Evolutionary conservation across 768 basidiomycete genomes (phyloP).

Genomic region (Rhizopogon roseolus): DNA sequence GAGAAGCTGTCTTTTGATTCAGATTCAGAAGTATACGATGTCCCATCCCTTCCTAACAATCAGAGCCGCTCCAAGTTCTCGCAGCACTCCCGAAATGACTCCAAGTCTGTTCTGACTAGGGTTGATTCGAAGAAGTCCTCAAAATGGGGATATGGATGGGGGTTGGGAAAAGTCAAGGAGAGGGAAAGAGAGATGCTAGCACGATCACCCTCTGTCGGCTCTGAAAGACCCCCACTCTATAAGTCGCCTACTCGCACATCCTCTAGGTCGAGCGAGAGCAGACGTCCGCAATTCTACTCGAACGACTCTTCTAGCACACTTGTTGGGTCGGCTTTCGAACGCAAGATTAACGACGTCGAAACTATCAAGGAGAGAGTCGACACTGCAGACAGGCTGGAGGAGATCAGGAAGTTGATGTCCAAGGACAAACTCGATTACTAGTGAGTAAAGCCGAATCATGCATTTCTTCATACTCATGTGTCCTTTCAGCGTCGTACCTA

Average conservation of each 20-base stretch:
- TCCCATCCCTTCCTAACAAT: slow-evolving; percentile 21
- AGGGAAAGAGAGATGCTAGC: slow-evolving; percentile 33
- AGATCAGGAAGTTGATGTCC: slow-evolving; percentile 59
- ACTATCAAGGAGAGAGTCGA: slow-evolving; percentile 49
- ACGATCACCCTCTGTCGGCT: slow-evolving; percentile 29
- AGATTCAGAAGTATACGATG: slow-evolving; percentile 59
- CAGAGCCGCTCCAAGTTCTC: slow-evolving; percentile 39
- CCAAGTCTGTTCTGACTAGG: slow-evolving; percentile 43
- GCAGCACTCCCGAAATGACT: slow-evolving; percentile 29
- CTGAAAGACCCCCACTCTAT: slow-evolving; percentile 30
- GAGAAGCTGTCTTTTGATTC: slow-evolving; percentile 54
- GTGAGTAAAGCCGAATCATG: slow-evolving; percentile 37
- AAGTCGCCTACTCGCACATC: slow-evolving; percentile 30
- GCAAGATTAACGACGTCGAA: slow-evolving; percentile 64
- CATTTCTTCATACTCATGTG: slow-evolving; percentile 4
- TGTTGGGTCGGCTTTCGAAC: slow-evolving; percentile 67
- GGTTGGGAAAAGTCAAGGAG: slow-evolving; percentile 51
- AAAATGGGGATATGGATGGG: slow-evolving; percentile 73
- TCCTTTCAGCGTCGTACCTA: slow-evolving; percentile 58
- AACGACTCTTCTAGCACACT: slow-evolving; percentile 69
- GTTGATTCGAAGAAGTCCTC: slow-evolving; percentile 54
- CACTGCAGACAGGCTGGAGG: slow-evolving; percentile 54
- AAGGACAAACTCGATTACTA: slow-evolving; percentile 73
- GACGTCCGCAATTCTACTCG: slow-evolving; percentile 40
- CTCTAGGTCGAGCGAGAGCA: slow-evolving; percentile 35